Evolutionary conservation across 129 eudicot species (phyloP), one percentile per base, ranked within the genome.

Genomic region (Chrysanthemum makinoi): DNA sequence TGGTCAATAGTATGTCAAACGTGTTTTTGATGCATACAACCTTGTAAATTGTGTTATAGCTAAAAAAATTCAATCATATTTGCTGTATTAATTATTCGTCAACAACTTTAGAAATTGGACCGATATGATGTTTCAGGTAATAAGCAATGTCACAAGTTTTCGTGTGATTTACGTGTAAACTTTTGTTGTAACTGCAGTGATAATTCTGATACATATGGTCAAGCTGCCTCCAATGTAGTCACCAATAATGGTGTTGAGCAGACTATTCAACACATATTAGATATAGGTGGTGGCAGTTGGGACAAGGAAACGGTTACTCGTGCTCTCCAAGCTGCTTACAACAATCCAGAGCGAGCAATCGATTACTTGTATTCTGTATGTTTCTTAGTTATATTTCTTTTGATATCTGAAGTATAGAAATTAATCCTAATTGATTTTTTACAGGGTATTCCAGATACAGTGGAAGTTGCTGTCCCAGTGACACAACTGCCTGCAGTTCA

Each of bases 231-330:
- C 33, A 89, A 50, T 80, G 75, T 85, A 57, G 95, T 87, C 53
- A 80, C 78, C 11, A 84, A 73, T 50, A 78, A 66, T 75, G 75
- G 62, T 74, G 81, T 87, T 62, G 97, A 94, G 62, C 92, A 89
- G 72, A 89, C 91, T 51, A 74, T 89, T 73, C 96, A 93, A 75
- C 92, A 84, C 80, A 68, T 93, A 67, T 68, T 93, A 84, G 98
- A 89, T 78, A 85, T 93, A 79, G 98, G 98, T 58, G 98, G 98
- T 76, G 96, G 98, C 66, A 87, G 75, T 60, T 93, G 98, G 98
- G 95, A 93, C 73, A 89, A 77, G 79, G 96, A 93, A 63, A 87
- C 92, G 4, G 98, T 93, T 47, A 76, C 84, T 16, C 96, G 96
- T 75, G 98, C 98, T 6, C 96, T 93, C 76, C 95, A 88, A 77